These are phyloP conservation scores for Penicillium sp. DNA, from an alignment of 2,329 filamentous ascomycete species.

Conservation along the genomic window DNA sequence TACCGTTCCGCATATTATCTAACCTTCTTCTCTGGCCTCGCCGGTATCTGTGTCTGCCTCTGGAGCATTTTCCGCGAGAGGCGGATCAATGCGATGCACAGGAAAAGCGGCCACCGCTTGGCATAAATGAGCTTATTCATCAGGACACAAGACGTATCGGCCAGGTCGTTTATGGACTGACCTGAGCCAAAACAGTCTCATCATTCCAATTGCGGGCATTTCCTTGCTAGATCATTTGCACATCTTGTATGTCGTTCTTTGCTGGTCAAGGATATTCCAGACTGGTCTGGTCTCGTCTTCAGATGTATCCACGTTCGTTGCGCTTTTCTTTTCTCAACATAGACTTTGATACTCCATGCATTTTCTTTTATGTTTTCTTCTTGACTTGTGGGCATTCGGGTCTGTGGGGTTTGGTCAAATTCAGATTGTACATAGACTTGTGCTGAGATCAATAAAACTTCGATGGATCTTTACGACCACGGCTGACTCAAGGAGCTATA, in stretches of 20 bases:
- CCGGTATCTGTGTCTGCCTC: conserved; percentile 68
- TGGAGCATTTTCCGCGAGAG: conserved; percentile 49
- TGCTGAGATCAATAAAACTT: background rate
- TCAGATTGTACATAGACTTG: background rate
- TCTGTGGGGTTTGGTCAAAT: background rate
- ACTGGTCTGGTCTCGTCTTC: conserved; percentile 1
- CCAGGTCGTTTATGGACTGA: background rate
- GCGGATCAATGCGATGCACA: conserved; percentile 21
- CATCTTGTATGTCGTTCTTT: background rate
- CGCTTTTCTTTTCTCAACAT: conserved; percentile 2
- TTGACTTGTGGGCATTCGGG: background rate
- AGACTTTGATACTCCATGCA: conserved; percentile 15
- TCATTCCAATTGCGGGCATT: background rate
- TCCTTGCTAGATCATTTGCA: background rate
- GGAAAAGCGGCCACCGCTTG: conserved; percentile 34
- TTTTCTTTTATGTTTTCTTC: background rate
- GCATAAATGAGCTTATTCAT: conserved; percentile 20
- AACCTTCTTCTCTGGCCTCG: conserved; percentile 68
- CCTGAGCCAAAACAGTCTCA: background rate
- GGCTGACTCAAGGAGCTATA: too few species aligned
- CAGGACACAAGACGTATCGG: background rate
- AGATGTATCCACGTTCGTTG: conserved; percentile 6
- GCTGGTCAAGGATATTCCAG: background rate
- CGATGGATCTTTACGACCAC: background rate
- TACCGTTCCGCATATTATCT: conserved; percentile 78